Base-by-base conservation (phyloP, 768 basidiomycete species). In the Mycena filopes region DNA sequence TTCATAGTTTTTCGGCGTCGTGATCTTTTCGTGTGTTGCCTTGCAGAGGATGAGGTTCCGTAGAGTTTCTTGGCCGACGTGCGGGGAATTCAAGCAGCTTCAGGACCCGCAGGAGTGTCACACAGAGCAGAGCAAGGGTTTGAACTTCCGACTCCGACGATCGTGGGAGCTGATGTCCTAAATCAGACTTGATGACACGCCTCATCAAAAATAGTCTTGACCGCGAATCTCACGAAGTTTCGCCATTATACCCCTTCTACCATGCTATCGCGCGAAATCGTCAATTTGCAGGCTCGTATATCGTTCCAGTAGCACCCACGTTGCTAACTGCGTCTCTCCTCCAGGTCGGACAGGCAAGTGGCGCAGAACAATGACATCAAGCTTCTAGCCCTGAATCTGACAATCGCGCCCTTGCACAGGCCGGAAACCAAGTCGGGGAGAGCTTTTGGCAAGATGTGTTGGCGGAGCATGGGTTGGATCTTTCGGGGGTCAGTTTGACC, bases 381-480 rank as follows among this genome's bases (percentile, higher is more conserved):
- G 36, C 9, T 11, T 36, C 36, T 11, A 64, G 63, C 59, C 65
- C 63, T 49, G 6, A 61, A 55, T 64, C 23, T 33, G 28, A 58
- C 50, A 51, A 60, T 47, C 58, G 40, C 51, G 47, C 16, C 29
- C 57, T 55, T 66, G 65, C 64, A 47, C 53, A 89, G 87, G 90
- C 90, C 29, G 88, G 90, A 67, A 91, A 90, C 72, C 89, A 90
- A 78, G 86, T 93, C 46, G 94, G 95, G 55, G 92, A 93, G 72
- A 84, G 85, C 47, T 99, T 97, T 77, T 98, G 96, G 96, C 83
- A 90, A 64, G 89, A 91, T 85, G 86, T 97, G 60, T 83, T 98
- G 25, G 86, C 88, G 18, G 94, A 96, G 79, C 95, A 96, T 76
- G 95, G 94, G 0, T 82, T 96, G 53, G 89, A 91, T 72, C 78